Evolutionary conservation across 441 rosid species (phyloP), one percentile per base, ranked within the genome.

Genomic region (Biscutella laevigata): DNA sequence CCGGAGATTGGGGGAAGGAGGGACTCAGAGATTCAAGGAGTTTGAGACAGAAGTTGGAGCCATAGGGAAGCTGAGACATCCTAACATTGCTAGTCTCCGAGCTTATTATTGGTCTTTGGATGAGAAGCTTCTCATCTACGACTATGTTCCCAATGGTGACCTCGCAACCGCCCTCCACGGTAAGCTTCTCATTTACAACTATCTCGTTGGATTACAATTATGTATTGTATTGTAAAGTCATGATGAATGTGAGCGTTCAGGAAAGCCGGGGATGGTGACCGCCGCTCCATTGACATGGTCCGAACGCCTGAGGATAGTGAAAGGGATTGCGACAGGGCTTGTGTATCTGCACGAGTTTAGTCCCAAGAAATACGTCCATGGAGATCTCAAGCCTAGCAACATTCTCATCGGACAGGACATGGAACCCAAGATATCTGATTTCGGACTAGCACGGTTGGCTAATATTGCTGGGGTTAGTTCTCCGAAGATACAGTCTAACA

Each of bases 31-130:
- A 72, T 84, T 86, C 38, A 92, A 86, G 75, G 98, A 92, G 72
- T 92, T 92, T 61, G 92, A 86, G 76, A 82, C 88, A 0, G 96
- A 92, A 77, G 95, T 88, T 25, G 96, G 88, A 72, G 95, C 96
- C 33, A 79, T 92, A 5, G 98, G 96, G 53, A 86, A 86, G 76
- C 75, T 88, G n/a, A 82, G 89, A 73, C 98, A 92, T 68, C 92
- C 86, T 0, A 86, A 92, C 58, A 69, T 88, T 27, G 94, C 78
- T 47, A 82, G 79, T 67, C 95, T 92, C 32, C 74, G 84, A 68
- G 96, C 98, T 12, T 91, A 91, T 69, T 88, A 88, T 65, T 91
- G 98, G 98, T 85, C 95, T 57, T 94, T 85, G 11, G 98, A 91
- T 43, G 98, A 91, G 82, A 91, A 88, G 82, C 74, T 91, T 70